Conservation (phyloP, 2,329 filamentous ascomycete species). For the Aureobasidium sp. region DNA sequence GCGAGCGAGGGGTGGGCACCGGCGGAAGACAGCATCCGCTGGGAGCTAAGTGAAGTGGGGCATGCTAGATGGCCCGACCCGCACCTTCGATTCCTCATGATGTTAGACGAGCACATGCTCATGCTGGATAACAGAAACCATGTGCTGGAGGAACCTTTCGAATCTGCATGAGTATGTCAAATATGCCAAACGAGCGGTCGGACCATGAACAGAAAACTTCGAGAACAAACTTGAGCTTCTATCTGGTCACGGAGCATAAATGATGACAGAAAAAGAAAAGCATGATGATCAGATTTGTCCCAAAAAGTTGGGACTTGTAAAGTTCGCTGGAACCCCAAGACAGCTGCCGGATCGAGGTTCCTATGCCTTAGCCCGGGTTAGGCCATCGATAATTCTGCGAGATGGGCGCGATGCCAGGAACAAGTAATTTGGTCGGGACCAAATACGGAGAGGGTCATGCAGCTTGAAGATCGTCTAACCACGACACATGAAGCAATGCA, state of each 20-base stretch:
- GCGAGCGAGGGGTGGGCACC: conserved; percentile 10
- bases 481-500: conserved; percentile 12
- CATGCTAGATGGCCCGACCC: conserved; percentile 13
- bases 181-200: background rate
- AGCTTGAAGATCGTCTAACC: conserved; percentile 14
- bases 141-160: background rate
- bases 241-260: background rate
- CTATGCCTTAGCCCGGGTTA: conserved; percentile 11
- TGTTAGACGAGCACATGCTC: background rate
- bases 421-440: conserved; percentile 14
- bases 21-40: conserved; percentile 12
- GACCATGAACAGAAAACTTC: background rate
- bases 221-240: background rate
- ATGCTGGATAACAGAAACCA: background rate
- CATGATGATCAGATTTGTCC: background rate
- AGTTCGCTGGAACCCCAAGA: conserved; percentile 7
- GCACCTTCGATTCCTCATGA: conserved; percentile 1
- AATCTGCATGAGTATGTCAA: background rate
- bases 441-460: conserved; percentile 9
- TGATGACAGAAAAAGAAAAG: background rate
- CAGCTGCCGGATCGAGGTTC: conserved; percentile 10
- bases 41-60: conserved; percentile 6
- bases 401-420: conserved; percentile 16
- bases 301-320: conserved; percentile 7
- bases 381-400: conserved; percentile 8